Conservation (phyloP, 306 rosid species). For the Cicer bijugum region DNA sequence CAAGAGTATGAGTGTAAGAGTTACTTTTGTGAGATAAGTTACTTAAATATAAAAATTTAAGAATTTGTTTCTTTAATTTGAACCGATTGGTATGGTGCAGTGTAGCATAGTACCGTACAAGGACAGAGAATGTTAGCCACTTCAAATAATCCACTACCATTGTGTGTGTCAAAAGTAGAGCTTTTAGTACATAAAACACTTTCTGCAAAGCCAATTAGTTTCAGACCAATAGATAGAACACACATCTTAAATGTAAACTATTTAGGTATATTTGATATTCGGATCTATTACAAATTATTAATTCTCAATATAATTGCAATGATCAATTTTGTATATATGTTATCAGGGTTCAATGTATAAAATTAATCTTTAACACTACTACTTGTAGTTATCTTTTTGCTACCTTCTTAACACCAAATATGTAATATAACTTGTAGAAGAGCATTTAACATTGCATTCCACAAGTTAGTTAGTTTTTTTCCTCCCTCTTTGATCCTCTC, state of each 20-base stretch:
- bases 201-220: constrained; percentile 34
- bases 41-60: too few species aligned
- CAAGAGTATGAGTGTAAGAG: too few species aligned
- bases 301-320: constrained; percentile 25
- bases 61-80: background rate
- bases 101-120: constrained; percentile 45
- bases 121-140: constrained; percentile 46
- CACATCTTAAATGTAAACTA: constrained; percentile 31
- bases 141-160: constrained; percentile 34
- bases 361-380: background rate
- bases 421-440: too few species aligned
- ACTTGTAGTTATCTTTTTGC: background rate
- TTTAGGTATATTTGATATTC: background rate
- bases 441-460: too few species aligned
- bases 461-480: too few species aligned
- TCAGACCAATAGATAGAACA: background rate
- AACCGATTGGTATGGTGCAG: constrained; percentile 35
- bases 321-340: background rate
- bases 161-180: constrained; percentile 32
- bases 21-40: too few species aligned
- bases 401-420: too few species aligned
- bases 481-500: too few species aligned
- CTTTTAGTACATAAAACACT: constrained; percentile 25
- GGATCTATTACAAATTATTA: background rate
- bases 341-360: background rate